Percentiles rank a stretch among this genome's conserved stretches.
Conservation (phyloP, 345 rosid species). For the Raphanus raphanistrum region DNA sequence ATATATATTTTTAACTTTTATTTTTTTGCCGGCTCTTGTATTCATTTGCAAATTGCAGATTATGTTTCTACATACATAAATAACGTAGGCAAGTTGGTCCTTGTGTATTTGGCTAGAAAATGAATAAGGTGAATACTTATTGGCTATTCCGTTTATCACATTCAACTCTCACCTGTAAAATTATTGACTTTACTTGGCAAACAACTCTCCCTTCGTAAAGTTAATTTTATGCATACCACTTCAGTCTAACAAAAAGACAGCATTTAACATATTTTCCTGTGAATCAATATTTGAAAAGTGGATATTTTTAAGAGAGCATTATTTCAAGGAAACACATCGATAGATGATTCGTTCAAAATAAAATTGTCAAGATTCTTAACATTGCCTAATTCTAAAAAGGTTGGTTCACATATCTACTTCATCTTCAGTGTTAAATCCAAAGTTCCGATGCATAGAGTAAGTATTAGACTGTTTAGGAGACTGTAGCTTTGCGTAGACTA, state of each 20-base stretch:
- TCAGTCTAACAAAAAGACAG: background rate
- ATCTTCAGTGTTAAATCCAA: background rate
- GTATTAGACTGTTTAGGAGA: background rate
- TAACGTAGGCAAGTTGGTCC: slow-evolving; percentile 36
- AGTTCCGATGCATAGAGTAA: background rate
- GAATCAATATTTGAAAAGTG: background rate
- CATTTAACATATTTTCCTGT: background rate
- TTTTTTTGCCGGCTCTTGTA: background rate
- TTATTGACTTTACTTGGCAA: background rate
- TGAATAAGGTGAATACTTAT: slow-evolving; percentile 12
- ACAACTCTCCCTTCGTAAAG: background rate
- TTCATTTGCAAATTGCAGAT: background rate
- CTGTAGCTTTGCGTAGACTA: background rate
- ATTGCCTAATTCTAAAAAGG: background rate
- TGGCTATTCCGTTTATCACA: slow-evolving; percentile 29
- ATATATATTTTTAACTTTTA: too few species aligned
- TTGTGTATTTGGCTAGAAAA: slow-evolving; percentile 13
- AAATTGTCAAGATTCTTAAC: background rate
- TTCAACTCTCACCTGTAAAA: slow-evolving; percentile 17
- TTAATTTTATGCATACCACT: background rate
- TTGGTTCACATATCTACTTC: background rate
- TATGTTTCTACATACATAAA: slow-evolving; percentile 2
- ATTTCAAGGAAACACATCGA: background rate
- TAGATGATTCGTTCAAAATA: background rate
- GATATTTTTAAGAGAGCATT: background rate